Conservation (phyloP, 164 flowering plant species). For the Magnolia sinica region DNA sequence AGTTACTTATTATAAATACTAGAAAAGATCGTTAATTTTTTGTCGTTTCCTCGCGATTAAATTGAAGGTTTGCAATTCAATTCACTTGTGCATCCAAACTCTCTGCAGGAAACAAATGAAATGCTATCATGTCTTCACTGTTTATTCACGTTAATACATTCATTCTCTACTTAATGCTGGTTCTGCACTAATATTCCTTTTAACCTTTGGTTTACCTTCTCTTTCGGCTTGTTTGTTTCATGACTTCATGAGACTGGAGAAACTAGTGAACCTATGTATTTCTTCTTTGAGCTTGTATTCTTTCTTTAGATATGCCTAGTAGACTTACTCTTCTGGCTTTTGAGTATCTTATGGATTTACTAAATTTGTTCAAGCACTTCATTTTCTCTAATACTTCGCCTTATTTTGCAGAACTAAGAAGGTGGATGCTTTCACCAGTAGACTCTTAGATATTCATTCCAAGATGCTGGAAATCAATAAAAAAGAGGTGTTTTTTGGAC, state of each 20-base stretch:
- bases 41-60: too few relatives aligned
- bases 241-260: slow-evolving; percentile 6
- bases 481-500: slow-evolving; percentile 54
- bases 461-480: slow-evolving; percentile 74
- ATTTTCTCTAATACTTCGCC: not conserved
- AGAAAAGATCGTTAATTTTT: too few relatives aligned
- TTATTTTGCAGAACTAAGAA: slow-evolving; percentile 71
- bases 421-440: slow-evolving; percentile 76
- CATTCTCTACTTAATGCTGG: not conserved
- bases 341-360: not conserved
- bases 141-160: not conserved
- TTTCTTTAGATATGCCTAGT: not conserved
- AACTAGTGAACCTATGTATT: slow-evolving; percentile 3
- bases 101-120: too few relatives aligned
- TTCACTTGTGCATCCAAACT: too few relatives aligned
- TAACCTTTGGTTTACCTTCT: not conserved
- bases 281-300: not conserved
- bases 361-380: not conserved
- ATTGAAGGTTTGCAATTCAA: too few relatives aligned
- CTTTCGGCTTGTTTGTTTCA: not conserved
- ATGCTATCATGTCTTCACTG: not conserved
- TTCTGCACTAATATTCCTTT: not conserved
- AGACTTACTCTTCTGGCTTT: not conserved
- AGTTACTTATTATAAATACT: too few relatives aligned
- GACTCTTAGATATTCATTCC: slow-evolving; percentile 87